Conservation (phyloP, 176 grass and related monocot genomes). For the Musa beccarii region DNA sequence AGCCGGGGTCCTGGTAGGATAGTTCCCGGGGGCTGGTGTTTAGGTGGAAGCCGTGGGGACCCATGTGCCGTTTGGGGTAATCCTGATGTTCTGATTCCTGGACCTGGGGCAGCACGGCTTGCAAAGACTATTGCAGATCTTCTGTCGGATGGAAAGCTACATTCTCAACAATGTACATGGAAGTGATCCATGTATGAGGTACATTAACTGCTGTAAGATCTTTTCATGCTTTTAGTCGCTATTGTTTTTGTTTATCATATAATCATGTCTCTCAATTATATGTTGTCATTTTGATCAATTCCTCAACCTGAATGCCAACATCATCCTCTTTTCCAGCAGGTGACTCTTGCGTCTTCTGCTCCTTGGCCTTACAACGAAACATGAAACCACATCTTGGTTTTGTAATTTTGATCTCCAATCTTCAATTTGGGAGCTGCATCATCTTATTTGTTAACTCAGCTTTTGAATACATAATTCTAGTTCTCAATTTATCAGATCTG, state of each 20-base stretch:
- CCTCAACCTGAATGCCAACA: not conserved
- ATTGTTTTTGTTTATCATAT: not conserved
- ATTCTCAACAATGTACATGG: conserved; percentile 72
- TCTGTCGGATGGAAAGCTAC: conserved; percentile 42
- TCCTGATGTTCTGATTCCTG: conserved; percentile 69
- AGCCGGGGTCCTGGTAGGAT: conserved; percentile 26
- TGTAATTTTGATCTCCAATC: too few species aligned
- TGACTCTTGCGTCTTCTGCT: not conserved
- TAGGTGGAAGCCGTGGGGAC: conserved; percentile 46
- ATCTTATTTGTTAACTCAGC: not conserved
- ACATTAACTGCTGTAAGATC: not conserved
- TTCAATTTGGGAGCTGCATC: too few species aligned
- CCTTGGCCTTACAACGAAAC: too few species aligned
- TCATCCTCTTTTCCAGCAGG: not conserved
- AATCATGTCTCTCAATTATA: not conserved
- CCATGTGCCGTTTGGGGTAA: conserved; percentile 61
- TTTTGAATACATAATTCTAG: not conserved
- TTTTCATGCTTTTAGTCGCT: not conserved
- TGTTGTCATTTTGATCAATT: not conserved
- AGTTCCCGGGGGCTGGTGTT: conserved; percentile 76
- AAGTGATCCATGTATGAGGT: conserved; percentile 28
- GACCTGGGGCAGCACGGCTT: conserved; percentile 48
- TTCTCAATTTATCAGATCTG: not conserved
- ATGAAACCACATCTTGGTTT: too few species aligned
- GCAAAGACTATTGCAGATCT: conserved; percentile 43